These are phyloP conservation scores for Zygosaccharomyces pseudorouxii DNA, from an alignment of 805 yeast genomes.

Conservation along the genomic window DNA sequence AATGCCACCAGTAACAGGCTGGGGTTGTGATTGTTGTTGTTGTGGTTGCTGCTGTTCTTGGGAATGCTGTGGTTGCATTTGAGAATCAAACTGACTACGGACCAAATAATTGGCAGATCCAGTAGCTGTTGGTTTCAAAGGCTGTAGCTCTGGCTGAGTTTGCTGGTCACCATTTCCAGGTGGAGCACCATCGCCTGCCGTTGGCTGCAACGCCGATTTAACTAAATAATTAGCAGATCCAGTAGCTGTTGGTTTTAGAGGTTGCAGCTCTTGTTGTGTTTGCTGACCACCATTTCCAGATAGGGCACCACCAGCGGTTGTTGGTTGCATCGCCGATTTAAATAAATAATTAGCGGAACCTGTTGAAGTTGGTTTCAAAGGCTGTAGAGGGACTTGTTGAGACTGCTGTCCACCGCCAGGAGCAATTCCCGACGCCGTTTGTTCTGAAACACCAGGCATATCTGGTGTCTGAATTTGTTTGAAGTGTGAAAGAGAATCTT, in stretches of 20 bases:
- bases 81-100: constrained; percentile 20
- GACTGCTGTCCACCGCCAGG: constrained; percentile 1
- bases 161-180: background rate
- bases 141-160: constrained; percentile 13
- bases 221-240: constrained; percentile 39
- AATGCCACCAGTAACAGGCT: constrained; percentile 6
- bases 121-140: constrained; percentile 38
- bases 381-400: constrained; percentile 27
- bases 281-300: background rate
- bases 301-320: background rate
- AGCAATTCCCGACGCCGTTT: constrained; percentile 5
- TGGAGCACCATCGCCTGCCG: background rate
- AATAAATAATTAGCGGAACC: constrained; percentile 34
- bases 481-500: constrained; percentile 68
- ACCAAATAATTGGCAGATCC: constrained; percentile 39
- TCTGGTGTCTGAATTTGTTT: constrained; percentile 70
- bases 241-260: constrained; percentile 38
- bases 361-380: constrained; percentile 34
- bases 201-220: constrained; percentile 18
- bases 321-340: constrained; percentile 22
- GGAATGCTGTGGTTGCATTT: background rate
- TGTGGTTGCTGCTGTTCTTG: constrained; percentile 18
- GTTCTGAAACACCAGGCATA: constrained; percentile 34
- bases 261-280: constrained; percentile 13
- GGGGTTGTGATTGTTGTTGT: constrained; percentile 7